Base-by-base conservation (phyloP, 2,329 filamentous ascomycete genomes). In the Daldinia sp. region DNA sequence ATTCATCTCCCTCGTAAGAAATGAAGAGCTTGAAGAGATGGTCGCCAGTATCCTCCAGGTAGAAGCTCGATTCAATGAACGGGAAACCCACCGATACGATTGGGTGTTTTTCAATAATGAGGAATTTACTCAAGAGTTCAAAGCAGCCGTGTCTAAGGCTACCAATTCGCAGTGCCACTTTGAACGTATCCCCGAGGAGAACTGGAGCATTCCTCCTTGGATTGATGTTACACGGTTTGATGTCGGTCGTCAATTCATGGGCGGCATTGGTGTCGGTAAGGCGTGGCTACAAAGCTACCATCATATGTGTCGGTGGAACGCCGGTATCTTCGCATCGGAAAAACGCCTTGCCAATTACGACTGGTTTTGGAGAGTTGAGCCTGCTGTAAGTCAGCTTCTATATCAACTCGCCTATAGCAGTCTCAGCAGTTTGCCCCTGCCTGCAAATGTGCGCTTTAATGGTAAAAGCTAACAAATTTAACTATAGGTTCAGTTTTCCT, bases 21-120 rank as follows among this genome's bases (percentile, higher is more conserved):
- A 93, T 67, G 84, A 86, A 67, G 90, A 94, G 74, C 77, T 92
- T 10, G 76, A 84, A 5, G 86, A 87, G 6, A 84, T 93, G 74
- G 78, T 92, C 10, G 82, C 85, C 68, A 90, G 88, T 30, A 92
- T 96, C 81, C 77, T 78, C 27, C 90, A 96, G 72, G 78, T 93
- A 47, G 90, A 93, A 75, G 80, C 85, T 58, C 90, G 88, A 8
- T 96, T 92, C 89, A 96, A 96, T 73, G 79, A 81, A 73, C 92
- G 92, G 67, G 90, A 53, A n/a, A 74, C 66, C 6, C 73, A 93
- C 80, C 90, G 90, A 71, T 96, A 96, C 73, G 90, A 93, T 43
- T 96, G 92, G 90, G 89, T 91, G 39, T 94, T 96, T 79, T 92
- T 95, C 83, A 95, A 94, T 77, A 88, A 93, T 71, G 85, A 89